These are phyloP conservation scores for Geotrichum bryndzae DNA, from an alignment of 1,139 yeast genomes.

Conservation along the genomic window DNA sequence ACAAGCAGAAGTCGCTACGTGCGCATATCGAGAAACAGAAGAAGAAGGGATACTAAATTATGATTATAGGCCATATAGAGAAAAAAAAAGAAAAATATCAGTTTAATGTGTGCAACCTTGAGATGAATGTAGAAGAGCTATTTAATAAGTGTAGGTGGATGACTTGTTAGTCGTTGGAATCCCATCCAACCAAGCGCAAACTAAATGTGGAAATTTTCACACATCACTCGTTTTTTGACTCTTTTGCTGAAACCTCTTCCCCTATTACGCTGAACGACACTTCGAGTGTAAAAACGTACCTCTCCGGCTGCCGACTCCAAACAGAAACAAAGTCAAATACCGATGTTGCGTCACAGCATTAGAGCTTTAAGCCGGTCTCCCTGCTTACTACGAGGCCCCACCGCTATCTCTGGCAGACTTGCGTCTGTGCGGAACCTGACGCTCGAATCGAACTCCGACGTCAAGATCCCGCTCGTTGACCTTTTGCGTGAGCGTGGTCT, in stretches of 20 bases:
- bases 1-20: constrained; percentile 75
- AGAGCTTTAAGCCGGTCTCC: neutral
- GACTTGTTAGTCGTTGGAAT: neutral
- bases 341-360: neutral
- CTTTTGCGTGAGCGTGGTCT: constrained; percentile 11
- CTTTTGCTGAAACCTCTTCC: neutral
- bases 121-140: neutral
- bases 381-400: neutral
- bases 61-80: neutral
- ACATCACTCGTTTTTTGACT: neutral
- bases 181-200: neutral
- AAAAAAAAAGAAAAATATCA: neutral
- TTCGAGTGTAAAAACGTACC: neutral
- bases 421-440: neutral
- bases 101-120: neutral
- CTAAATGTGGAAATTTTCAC: neutral
- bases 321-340: neutral
- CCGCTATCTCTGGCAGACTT: neutral
- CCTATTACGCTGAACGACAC: neutral
- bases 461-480: constrained; percentile 6
- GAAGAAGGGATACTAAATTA: constrained; percentile 53
- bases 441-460: constrained; percentile 6
- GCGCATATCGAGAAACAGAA: constrained; percentile 88
- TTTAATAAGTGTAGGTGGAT: neutral
- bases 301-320: neutral